Base-by-base conservation (phyloP, 257 asterid species). In the Solanum sparsipilum region DNA sequence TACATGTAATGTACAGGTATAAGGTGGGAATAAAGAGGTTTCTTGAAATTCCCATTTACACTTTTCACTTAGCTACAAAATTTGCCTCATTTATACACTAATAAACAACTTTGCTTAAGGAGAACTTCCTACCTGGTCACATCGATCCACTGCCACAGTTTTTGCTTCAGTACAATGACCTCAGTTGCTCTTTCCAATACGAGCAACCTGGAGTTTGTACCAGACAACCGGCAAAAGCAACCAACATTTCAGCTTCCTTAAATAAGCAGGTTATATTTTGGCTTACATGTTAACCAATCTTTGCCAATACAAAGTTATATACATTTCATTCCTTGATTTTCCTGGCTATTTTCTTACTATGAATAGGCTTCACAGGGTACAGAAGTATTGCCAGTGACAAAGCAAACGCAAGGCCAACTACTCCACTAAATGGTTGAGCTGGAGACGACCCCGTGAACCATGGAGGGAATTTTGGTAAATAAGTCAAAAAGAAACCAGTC, bases 351-450 rank as follows among this genome's bases (percentile, higher is more conserved):
- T 84, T 92, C 88, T 84, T 87, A 74, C 60, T 74, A 41, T 16
- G 70, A 74, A 84, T 41, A 48, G 92, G 88, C 86, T 88, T 92
- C 79, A 90, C 86, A 13, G 98, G 98, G 83, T 93, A 95, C 84
- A 95, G 90, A 85, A 95, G 79, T 73, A 91, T 88, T 27, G 93
- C 96, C 95, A 95, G 84, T 68, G 88, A 46, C 60, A 93, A 89
- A 74, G 97, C 89, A 86, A 94, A 89, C 68, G 91, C 92, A 60
- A 97, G 74, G 63, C 99, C 99, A 82, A 93, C 93, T n/a, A 93
- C 90, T 86, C 99, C 99, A 88, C 98, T 92, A 85, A 95, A 96
- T 82, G 98, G 98, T 86, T 95, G 95, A 85, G 91, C 92, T 87
- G 98, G 93, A 93, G 89, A 93, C 88, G 92, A 90, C 21, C 98